These are phyloP conservation scores for Rusavskia elegans DNA, from an alignment of 495 filamentous ascomycete genomes.

Conservation along the genomic window DNA sequence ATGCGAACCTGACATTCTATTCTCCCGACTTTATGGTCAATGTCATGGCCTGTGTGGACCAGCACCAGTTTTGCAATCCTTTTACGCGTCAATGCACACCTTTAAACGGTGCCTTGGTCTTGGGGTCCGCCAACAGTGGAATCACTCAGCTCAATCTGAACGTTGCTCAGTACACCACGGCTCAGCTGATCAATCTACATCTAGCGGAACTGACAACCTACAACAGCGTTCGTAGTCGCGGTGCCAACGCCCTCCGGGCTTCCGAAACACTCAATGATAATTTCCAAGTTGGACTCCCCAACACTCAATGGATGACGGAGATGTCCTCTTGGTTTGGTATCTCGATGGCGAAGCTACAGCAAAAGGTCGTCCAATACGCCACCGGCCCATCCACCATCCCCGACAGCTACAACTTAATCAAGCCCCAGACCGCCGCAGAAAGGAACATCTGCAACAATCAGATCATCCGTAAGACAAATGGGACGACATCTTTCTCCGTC, in stretches of 20 bases:
- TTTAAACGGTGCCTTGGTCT: not conserved
- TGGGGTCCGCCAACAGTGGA: slow-evolving; percentile 3
- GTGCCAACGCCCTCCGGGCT: slow-evolving; percentile 14
- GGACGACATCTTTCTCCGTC: slow-evolving; percentile 11
- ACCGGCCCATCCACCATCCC: slow-evolving; percentile 9
- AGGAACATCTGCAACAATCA: slow-evolving; percentile 8
- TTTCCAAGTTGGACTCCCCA: slow-evolving; percentile 13
- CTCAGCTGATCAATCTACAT: slow-evolving; percentile 18
- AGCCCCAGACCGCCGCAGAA: not conserved
- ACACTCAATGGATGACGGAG: slow-evolving; percentile 20
- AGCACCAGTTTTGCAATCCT: slow-evolving; percentile 19
- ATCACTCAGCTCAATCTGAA: slow-evolving; percentile 30
- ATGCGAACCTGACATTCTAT: slow-evolving; percentile 7
- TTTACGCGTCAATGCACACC: slow-evolving; percentile 6
- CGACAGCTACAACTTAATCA: not conserved
- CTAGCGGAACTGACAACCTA: slow-evolving; percentile 21
- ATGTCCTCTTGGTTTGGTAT: slow-evolving; percentile 15
- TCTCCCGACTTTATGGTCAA: slow-evolving; percentile 2
- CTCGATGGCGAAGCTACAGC: slow-evolving; percentile 15
- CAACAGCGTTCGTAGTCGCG: slow-evolving; percentile 16
- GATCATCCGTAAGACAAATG: slow-evolving; percentile 4
- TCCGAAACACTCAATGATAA: slow-evolving; percentile 7
- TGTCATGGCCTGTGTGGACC: slow-evolving; percentile 16
- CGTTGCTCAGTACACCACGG: slow-evolving; percentile 30
- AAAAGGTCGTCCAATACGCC: slow-evolving; percentile 12